Conservation (phyloP, 1,139 yeast genomes). For the Scheffersomyces insectosa region DNA sequence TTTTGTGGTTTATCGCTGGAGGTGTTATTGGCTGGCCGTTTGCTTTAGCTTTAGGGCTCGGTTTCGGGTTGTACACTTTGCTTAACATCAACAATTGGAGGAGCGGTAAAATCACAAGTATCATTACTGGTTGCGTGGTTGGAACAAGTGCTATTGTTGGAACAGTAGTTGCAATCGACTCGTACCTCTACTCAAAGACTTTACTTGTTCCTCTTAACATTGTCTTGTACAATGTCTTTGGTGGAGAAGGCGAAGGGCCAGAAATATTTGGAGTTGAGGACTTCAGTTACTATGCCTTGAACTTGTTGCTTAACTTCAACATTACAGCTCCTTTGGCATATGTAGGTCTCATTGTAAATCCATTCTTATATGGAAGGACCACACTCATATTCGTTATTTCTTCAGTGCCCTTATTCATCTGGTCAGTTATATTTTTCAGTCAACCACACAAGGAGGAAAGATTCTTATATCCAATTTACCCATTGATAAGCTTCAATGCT, state of each 20-base stretch:
- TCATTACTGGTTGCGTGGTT: conserved; percentile 17
- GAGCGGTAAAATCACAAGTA: conserved; percentile 8
- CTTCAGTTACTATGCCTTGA: conserved; percentile 68
- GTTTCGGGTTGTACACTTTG: conserved; percentile 47
- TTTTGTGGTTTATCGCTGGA: conserved; percentile 59
- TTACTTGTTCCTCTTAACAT: conserved; percentile 81
- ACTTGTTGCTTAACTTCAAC: conserved; percentile 75
- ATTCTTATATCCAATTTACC: conserved; percentile 83
- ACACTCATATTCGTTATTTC: conserved; percentile 12
- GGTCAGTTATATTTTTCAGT: conserved; percentile 64
- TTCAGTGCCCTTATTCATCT: conserved; percentile 48
- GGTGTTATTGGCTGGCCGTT: conserved; percentile 94
- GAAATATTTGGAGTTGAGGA: conserved; percentile 91
- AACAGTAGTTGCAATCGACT: conserved; percentile 53
- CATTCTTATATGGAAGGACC: conserved; percentile 11
- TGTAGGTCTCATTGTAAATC: conserved; percentile 33
- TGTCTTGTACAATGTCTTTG: conserved; percentile 77
- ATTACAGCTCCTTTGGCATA: conserved; percentile 49
- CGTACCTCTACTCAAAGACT: conserved; percentile 60
- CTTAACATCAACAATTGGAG: conserved; percentile 5
- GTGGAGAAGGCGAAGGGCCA: conserved; percentile 78
- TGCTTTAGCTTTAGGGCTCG: conserved; percentile 63
- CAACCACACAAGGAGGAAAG: conserved; percentile 96
- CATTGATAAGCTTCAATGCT: conserved; percentile 64
- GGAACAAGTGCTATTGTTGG: conserved; percentile 29